These are phyloP conservation scores for Fusarium tjaetaba DNA, from an alignment of 2,329 filamentous ascomycete genomes.

Conservation along the genomic window DNA sequence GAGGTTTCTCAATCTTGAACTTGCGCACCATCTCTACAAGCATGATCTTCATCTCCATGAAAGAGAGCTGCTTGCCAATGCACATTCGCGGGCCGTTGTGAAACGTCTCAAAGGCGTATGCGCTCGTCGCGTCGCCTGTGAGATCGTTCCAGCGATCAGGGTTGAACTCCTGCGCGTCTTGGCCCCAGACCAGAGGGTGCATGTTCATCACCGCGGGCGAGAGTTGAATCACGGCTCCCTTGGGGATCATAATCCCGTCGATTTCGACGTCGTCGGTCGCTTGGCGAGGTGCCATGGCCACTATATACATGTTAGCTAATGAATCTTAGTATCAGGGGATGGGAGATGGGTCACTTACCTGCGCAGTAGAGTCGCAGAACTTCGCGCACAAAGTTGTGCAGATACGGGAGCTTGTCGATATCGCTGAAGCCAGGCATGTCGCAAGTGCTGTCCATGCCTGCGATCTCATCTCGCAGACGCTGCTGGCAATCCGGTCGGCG, in stretches of 20 bases:
- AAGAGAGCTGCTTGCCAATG: conserved; percentile 50
- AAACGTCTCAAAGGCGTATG: conserved; percentile 51
- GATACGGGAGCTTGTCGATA: conserved; percentile 48
- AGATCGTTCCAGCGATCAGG: conserved; percentile 52
- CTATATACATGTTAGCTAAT: conserved; percentile 27
- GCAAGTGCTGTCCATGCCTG: conserved; percentile 19
- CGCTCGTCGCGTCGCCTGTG: conserved; percentile 36
- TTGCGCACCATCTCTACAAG: conserved; percentile 46
- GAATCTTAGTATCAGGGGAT: neutral
- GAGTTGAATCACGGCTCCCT: conserved; percentile 52
- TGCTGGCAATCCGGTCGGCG: conserved; percentile 49
- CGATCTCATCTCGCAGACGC: conserved; percentile 52
- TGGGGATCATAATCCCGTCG: conserved; percentile 50
- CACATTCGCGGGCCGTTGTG: conserved; percentile 51
- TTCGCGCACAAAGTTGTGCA: conserved; percentile 57
- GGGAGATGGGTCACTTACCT: conserved; percentile 21
- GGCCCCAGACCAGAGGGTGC: conserved; percentile 52
- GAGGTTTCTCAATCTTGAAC: conserved; percentile 44
- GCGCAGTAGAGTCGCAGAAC: conserved; percentile 55
- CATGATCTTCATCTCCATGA: conserved; percentile 52
- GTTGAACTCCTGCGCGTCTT: conserved; percentile 47
- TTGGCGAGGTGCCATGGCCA: conserved; percentile 49
- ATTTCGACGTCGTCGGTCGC: conserved; percentile 48
- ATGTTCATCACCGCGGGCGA: conserved; percentile 50
- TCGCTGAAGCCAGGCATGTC: conserved; percentile 27